These are phyloP conservation scores for Peronospora belbahrii DNA, from an alignment of 352 stramenopile genomes.

Conservation along the genomic window DNA sequence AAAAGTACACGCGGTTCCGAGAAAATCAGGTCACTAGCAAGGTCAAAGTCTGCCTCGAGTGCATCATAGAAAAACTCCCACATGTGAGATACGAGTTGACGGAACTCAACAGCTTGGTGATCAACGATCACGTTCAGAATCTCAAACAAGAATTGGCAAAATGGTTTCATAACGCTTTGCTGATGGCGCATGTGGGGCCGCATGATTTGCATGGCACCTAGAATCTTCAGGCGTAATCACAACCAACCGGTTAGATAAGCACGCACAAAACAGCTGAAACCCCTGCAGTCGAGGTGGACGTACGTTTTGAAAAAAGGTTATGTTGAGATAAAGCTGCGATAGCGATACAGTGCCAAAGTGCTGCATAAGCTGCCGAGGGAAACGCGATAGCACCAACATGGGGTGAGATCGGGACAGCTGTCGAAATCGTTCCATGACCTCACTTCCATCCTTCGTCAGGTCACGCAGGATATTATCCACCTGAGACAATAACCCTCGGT, in stretches of 20 bases:
- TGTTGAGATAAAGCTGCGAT: constrained; percentile 63
- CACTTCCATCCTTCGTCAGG: constrained; percentile 32
- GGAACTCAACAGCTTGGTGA: constrained; percentile 62
- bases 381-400: constrained; percentile 44
- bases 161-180: constrained; percentile 20
- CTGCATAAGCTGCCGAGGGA: constrained; percentile 43
- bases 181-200: constrained; percentile 30
- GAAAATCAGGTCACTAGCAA: constrained; percentile 32
- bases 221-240: constrained; percentile 27
- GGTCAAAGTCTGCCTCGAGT: constrained; percentile 30
- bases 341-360: constrained; percentile 51
- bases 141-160: constrained; percentile 58
- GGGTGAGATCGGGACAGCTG: constrained; percentile 49
- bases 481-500: constrained; percentile 23
- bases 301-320: constrained; percentile 52
- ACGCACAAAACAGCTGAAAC: background rate
- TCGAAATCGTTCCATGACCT: constrained; percentile 53
- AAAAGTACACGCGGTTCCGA: constrained; percentile 26
- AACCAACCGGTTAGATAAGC: background rate
- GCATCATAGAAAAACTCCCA: constrained; percentile 49
- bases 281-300: constrained; percentile 1
- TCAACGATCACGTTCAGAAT: constrained; percentile 54
- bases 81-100: constrained; percentile 40
- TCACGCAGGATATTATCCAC: constrained; percentile 45
- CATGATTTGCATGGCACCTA: constrained; percentile 57